A percentile compares a stretch with the other conserved stretches of the same genome.
phyloP scores from a whole-genome alignment of 192 early-diverging fungal species.

The Podila horticola region DNA sequence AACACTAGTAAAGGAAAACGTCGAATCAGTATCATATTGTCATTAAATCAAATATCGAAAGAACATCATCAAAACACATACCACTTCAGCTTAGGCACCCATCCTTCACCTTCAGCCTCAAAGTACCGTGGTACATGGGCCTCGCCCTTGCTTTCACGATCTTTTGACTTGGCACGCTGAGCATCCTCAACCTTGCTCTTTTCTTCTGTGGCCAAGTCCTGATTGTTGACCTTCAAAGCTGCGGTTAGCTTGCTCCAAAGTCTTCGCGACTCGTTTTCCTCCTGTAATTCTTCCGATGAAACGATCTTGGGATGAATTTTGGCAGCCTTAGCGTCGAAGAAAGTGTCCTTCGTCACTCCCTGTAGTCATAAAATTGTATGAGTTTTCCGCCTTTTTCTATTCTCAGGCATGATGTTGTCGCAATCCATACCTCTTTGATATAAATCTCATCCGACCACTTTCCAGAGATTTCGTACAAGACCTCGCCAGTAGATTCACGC shows the following conservation, averaged over 20 bases:
- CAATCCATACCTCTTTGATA: constrained; percentile 55
- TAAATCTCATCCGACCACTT: constrained; percentile 86
- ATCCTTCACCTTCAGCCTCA: constrained; percentile 29
- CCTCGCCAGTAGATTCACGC: constrained; percentile 76
- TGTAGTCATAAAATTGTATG: not conserved
- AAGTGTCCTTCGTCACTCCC: constrained; percentile 59
- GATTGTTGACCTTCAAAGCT: constrained; percentile 69
- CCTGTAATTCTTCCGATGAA: constrained; percentile 73
- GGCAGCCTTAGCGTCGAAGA: constrained; percentile 79
- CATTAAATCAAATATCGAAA: not conserved
- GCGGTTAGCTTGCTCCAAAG: constrained; percentile 82
- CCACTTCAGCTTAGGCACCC: constrained; percentile 47
- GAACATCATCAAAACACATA: constrained; percentile 14
- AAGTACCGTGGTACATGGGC: constrained; percentile 75
- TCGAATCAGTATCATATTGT: not conserved
- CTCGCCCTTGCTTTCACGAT: constrained; percentile 50
- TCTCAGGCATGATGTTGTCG: constrained; percentile 7
- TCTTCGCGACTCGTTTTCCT: constrained; percentile 85
- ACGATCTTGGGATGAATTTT: constrained; percentile 78
- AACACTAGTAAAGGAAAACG: constrained; percentile 18
- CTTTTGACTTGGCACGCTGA: constrained; percentile 70
- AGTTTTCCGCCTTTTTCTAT: not conserved
- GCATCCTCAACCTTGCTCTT: constrained; percentile 78
- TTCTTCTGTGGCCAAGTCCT: constrained; percentile 75
- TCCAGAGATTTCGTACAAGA: constrained; percentile 82